A percentile compares a stretch with the other conserved stretches of the same genome.
phyloP scores from a whole-genome alignment of 225 moss, liverwort and hornwort genomes.

The Pseudisothecium myosuroides region DNA sequence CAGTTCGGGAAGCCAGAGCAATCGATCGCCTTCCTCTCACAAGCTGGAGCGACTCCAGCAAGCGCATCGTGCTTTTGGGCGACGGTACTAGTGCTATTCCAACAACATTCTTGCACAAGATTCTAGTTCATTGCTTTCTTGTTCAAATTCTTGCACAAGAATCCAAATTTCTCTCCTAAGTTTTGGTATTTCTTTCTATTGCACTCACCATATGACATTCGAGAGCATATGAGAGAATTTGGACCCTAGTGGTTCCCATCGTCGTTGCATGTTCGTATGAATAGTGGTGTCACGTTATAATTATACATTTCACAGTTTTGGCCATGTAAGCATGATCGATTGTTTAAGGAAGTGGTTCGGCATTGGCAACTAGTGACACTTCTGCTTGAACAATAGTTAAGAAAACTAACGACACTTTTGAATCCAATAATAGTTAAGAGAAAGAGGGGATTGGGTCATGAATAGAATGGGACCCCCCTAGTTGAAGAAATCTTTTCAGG shows the following conservation, averaged over 20 bases:
- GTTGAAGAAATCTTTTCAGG: not conserved
- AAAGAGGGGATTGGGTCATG: not conserved
- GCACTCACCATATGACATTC: not conserved
- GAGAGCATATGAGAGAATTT: not conserved
- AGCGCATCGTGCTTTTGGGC: constrained; percentile 25
- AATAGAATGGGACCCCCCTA: not conserved
- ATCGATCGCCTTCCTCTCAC: constrained; percentile 15
- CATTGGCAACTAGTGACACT: not conserved
- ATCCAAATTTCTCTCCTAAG: too few species aligned
- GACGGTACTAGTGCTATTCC: constrained; percentile 21
- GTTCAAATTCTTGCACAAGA: not conserved
- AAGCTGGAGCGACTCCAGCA: constrained; percentile 33
- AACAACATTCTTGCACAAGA: not conserved
- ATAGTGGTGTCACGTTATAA: not conserved
- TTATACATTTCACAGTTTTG: not conserved
- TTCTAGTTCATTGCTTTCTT: not conserved
- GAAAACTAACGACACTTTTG: not conserved
- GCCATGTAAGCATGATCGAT: not conserved
- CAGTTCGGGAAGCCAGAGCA: constrained; percentile 18
- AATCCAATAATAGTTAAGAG: not conserved
- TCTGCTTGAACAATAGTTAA: not conserved
- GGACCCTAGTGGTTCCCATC: not conserved
- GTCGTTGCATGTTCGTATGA: not conserved
- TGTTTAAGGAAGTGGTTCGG: too few species aligned
- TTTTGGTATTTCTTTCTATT: not conserved